Percentiles rank a stretch among this genome's conserved stretches.
Evolutionary conservation across 495 filamentous ascomycete species (phyloP).

Genomic region (Evansstolkia leycettana): DNA sequence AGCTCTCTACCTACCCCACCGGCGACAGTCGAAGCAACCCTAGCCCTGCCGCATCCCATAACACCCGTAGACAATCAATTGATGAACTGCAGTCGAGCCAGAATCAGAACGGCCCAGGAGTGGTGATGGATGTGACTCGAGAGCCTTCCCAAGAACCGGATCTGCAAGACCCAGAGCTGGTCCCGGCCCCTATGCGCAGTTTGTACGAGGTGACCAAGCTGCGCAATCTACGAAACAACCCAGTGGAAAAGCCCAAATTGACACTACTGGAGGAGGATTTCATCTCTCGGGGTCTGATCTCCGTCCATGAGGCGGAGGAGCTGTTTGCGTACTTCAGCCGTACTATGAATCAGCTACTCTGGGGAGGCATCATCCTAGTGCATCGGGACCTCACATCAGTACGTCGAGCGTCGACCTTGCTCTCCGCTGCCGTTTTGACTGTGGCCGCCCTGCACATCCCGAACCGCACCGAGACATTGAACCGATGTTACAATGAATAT

Average conservation of each 20-base stretch:
- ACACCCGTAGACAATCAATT: slow-evolving; percentile 15
- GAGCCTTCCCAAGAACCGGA: slow-evolving; percentile 41
- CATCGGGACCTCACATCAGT: slow-evolving; percentile 36
- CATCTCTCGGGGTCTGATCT: slow-evolving; percentile 35
- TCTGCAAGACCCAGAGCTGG: slow-evolving; percentile 32
- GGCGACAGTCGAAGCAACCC: slow-evolving; percentile 18
- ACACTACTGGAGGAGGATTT: slow-evolving; percentile 40
- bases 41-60: slow-evolving; percentile 21
- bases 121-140: slow-evolving; percentile 32
- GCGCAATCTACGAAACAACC: slow-evolving; percentile 36
- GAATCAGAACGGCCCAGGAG: slow-evolving; percentile 18
- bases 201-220: slow-evolving; percentile 49
- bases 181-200: slow-evolving; percentile 46
- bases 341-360: slow-evolving; percentile 43
- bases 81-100: slow-evolving; percentile 14
- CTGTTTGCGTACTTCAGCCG: slow-evolving; percentile 40
- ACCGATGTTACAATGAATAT: slow-evolving; percentile 39
- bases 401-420: slow-evolving; percentile 34
- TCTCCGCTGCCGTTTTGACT: slow-evolving; percentile 38
- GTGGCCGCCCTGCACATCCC: slow-evolving; percentile 42
- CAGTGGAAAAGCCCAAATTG: slow-evolving; percentile 29
- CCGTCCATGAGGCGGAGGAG: slow-evolving; percentile 36
- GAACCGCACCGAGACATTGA: slow-evolving; percentile 36
- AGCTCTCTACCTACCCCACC: slow-evolving; percentile 25
- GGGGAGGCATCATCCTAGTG: slow-evolving; percentile 43